Evolutionary conservation across 2,329 filamentous ascomycete genomes (phyloP).

Genomic region (Apiospora phragmitis): DNA sequence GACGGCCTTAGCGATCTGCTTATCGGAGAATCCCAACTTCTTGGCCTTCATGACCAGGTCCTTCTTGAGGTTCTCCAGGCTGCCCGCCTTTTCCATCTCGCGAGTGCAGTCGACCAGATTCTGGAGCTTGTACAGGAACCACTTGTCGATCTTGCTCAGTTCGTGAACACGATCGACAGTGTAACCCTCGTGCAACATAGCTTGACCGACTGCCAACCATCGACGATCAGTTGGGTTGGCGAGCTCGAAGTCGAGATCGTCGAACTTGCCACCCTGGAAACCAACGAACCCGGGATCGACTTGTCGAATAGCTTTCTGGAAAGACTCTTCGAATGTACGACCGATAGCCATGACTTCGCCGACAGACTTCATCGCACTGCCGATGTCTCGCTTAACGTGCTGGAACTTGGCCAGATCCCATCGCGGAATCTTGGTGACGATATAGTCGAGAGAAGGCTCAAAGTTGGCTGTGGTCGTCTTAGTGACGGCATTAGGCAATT

Average conservation of each 20-base stretch:
- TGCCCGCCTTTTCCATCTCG: conserved; percentile 82
- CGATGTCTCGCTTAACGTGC: conserved; percentile 96
- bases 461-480: conserved; percentile 99
- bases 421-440: conserved; percentile 97
- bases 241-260: conserved; percentile 86
- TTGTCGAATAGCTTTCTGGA: conserved; percentile 97
- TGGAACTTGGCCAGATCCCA: conserved; percentile 99
- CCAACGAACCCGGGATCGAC: conserved; percentile 91
- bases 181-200: conserved; percentile 97
- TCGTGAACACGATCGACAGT: conserved; percentile 89
- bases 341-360: conserved; percentile 99
- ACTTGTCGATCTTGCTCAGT: conserved; percentile 97
- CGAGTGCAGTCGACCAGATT: conserved; percentile 92
- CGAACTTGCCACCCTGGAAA: conserved; percentile 94
- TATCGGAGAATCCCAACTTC: conserved; percentile 97
- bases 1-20: conserved; percentile 86
- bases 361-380: conserved; percentile 98
- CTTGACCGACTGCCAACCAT: conserved; percentile 96
- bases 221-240: conserved; percentile 92
- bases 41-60: conserved; percentile 89
- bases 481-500: conserved; percentile 95
- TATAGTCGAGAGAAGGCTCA: conserved; percentile 94
- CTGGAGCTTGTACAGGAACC: conserved; percentile 98
- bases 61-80: conserved; percentile 81
- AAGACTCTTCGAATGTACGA: conserved; percentile 96